Conservation (phyloP, 345 rosid species). For the Brassica incana region DNA sequence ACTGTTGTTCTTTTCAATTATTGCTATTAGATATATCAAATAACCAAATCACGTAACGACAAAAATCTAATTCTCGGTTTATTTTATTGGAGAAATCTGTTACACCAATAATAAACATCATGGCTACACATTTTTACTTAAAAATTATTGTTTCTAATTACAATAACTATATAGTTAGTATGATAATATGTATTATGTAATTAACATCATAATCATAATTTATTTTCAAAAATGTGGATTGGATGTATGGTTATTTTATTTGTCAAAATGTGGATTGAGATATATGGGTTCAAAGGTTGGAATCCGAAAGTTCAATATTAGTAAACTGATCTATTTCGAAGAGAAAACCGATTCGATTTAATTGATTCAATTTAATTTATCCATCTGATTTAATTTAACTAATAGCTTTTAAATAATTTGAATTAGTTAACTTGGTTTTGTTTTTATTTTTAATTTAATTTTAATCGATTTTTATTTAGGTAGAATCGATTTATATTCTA, state of each 20-base stretch:
- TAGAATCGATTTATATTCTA: neutral
- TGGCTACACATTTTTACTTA: neutral
- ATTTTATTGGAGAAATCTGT: neutral
- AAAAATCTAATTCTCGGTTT: neutral
- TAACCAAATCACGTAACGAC: constrained; percentile 5
- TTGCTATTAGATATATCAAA: neutral
- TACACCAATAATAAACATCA: neutral
- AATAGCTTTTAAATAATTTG: neutral
- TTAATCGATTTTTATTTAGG: neutral
- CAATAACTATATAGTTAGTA: neutral
- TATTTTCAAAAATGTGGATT: neutral
- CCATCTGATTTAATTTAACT: neutral
- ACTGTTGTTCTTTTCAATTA: constrained; percentile 18
- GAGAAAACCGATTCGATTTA: neutral
- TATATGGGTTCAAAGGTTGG: neutral
- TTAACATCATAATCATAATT: neutral
- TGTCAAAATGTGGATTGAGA: neutral
- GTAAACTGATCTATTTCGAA: neutral
- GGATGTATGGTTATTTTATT: neutral
- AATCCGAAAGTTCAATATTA: neutral
- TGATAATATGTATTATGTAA: neutral
- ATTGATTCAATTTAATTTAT: no score
- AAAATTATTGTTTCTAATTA: neutral
- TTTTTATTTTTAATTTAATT: no score
- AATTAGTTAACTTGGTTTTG: neutral